A percentile compares a stretch with the other conserved stretches of the same genome.
Conservation (phyloP, 345 rosid genomes). For the Acer campestre region DNA sequence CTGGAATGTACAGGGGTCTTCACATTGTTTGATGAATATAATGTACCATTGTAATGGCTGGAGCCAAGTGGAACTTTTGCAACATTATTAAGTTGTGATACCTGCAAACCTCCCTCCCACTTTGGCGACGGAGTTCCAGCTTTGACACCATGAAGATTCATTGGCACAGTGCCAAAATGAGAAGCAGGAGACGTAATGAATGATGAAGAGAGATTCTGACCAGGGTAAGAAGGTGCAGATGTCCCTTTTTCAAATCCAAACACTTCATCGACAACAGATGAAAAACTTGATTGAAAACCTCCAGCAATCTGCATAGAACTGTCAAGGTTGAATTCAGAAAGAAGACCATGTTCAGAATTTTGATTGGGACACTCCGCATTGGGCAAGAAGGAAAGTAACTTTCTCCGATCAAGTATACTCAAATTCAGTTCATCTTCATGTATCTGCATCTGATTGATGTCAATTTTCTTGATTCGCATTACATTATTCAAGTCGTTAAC, state of each 20-base stretch:
- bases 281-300: slow-evolving; percentile 60
- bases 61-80: slow-evolving; percentile 36
- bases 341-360: slow-evolving; percentile 54
- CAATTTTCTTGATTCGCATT: slow-evolving; percentile 68
- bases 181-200: slow-evolving; percentile 49
- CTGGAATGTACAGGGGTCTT: slow-evolving; percentile 56
- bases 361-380: slow-evolving; percentile 46
- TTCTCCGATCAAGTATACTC: slow-evolving; percentile 58
- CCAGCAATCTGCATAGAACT: slow-evolving; percentile 55
- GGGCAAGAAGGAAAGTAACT: slow-evolving; percentile 53
- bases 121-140: slow-evolving; percentile 53
- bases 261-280: slow-evolving; percentile 89
- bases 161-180: slow-evolving; percentile 53
- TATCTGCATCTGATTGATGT: slow-evolving; percentile 78
- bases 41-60: slow-evolving; percentile 45
- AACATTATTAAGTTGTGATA: slow-evolving; percentile 42
- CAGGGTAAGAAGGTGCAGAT: slow-evolving; percentile 45
- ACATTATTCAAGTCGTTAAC: slow-evolving; percentile 57
- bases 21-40: slow-evolving; percentile 49
- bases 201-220: slow-evolving; percentile 49
- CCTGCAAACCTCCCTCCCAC: slow-evolving; percentile 60
- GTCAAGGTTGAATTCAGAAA: slow-evolving; percentile 57
- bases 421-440: slow-evolving; percentile 82
- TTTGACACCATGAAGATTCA: slow-evolving; percentile 44
- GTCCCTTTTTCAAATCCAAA: slow-evolving; percentile 83